Base-by-base conservation (phyloP, 148 eudicot genomes). In the Gaultheria prostrata region DNA sequence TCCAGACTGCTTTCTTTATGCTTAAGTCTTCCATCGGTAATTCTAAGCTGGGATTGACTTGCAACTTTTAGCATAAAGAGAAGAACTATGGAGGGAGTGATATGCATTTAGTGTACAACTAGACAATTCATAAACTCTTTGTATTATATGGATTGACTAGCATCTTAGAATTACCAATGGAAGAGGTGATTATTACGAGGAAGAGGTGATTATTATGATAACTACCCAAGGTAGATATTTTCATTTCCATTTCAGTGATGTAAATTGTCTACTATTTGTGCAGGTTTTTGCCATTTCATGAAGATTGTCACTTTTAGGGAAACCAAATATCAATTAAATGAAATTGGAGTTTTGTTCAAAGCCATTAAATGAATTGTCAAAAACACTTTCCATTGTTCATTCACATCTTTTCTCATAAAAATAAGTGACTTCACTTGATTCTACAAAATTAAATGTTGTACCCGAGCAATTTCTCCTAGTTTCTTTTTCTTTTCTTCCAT, bases 241-340 rank as follows among this genome's bases (percentile, higher is more conserved):
- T 80, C 71, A 39, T n/a, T 61, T 61, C 65, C 53, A 43, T 80
- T 59, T 80, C 32, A 11, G 70, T 43, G n/a, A 59, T 39, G 46
- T n/a, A 7, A 80, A n/a, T 6, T 43, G 8, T 80, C 21, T 13
- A 0, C 15, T 39, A 9, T 56, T 79, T 56, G 15, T 56, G 28
- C 49, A 8, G 57, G 24, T 57, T 79, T 45, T 61, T n/a, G 6
- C 54, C 50, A 61, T 80, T 43, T 63, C 48, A 72, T 39, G 35
- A 57, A 61, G 15, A 57, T 79, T 61, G 26, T 6, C 72, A 80
- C 21, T 24, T 59, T 59, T 14, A 6, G 30, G 32, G 33, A 28
- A 79, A 59, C 51, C 30, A 24, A 80, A 61, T 0, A 65, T 4
- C 76, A 80, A 17, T 67, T 10, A 67, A 63, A 35, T 79, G 53